Conservation (phyloP, 1,284 basidiomycete species). For the Retiboletus flavoniger region DNA sequence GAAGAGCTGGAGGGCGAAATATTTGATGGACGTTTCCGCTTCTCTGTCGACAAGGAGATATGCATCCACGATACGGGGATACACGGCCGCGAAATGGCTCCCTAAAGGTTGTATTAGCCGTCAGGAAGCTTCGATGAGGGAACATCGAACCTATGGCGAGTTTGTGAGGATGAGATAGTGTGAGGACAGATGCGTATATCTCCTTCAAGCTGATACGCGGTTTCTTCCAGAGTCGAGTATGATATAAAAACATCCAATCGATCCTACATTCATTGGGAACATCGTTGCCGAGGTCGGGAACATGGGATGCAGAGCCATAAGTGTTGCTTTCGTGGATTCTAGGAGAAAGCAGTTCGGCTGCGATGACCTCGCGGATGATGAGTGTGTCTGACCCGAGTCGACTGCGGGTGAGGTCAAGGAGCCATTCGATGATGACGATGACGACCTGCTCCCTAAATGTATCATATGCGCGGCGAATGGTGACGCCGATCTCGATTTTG, state of each 20-base stretch:
- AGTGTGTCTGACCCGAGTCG: constrained; percentile 66
- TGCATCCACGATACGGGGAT: constrained; percentile 84
- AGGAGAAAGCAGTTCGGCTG: constrained; percentile 65
- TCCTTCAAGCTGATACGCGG: constrained; percentile 79
- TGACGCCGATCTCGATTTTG: constrained; percentile 91
- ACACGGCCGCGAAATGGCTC: constrained; percentile 80
- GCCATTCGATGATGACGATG: constrained; percentile 81
- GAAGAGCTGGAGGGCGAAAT: constrained; percentile 88
- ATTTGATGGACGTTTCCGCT: constrained; percentile 89
- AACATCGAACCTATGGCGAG: constrained; percentile 64
- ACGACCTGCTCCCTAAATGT: constrained; percentile 88
- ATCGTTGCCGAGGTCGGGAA: constrained; percentile 48
- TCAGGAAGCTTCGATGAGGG: not conserved
- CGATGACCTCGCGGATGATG: constrained; percentile 70
- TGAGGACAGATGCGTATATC: constrained; percentile 77
- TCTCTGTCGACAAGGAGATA: constrained; percentile 91
- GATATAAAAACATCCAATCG: constrained; percentile 76
- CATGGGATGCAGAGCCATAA: constrained; percentile 33
- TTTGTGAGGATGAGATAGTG: constrained; percentile 73
- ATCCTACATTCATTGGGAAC: constrained; percentile 59
- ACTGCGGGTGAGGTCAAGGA: constrained; percentile 77
- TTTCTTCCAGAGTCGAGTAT: constrained; percentile 81
- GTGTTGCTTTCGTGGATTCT: constrained; percentile 50
- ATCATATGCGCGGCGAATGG: constrained; percentile 84
- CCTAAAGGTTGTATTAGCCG: constrained; percentile 45